Percentiles rank a stretch among this genome's conserved stretches.
Conservation (phyloP, 495 filamentous ascomycete genomes). For the Lophiostoma macrostomum region DNA sequence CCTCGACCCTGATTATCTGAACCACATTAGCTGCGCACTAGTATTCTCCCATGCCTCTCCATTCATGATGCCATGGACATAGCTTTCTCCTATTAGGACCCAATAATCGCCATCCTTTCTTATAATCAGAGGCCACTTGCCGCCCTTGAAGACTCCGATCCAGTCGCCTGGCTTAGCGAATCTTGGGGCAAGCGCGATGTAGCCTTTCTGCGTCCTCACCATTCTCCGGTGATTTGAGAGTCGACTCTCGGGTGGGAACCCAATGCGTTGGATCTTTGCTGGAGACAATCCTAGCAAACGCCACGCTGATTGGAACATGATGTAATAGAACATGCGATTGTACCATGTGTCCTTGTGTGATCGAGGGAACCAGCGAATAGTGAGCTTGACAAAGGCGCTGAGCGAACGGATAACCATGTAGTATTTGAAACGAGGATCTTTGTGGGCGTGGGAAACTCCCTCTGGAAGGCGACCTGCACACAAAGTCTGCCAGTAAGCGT, state of each 20-base stretch:
- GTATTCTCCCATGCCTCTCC: constrained; percentile 12
- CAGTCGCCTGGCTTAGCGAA: constrained; percentile 2
- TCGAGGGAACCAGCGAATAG: constrained; percentile 8
- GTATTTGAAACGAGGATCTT: constrained; percentile 18
- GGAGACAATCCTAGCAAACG: constrained; percentile 2
- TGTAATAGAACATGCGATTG: constrained; percentile 3
- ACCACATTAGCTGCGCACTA: constrained; percentile 6
- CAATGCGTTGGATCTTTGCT: constrained; percentile 12
- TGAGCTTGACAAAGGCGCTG: constrained; percentile 2
- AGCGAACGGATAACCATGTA: constrained; percentile 1
- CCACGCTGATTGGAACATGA: constrained; percentile 7
- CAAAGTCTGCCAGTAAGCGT: constrained; percentile 17
- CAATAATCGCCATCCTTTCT: constrained; percentile 1
- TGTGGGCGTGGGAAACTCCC: neutral
- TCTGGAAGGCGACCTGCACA: constrained; percentile 7
- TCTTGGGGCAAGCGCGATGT: constrained; percentile 1
- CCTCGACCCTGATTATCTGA: no score
- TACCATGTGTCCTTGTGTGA: constrained; percentile 8
- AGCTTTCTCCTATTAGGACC: constrained; percentile 15
- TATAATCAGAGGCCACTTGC: constrained; percentile 9
- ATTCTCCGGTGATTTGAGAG: constrained; percentile 18
- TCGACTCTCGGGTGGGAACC: constrained; percentile 5
- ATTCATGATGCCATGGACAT: constrained; percentile 13
- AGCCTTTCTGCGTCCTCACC: constrained; percentile 12
- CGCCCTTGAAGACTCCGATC: constrained; percentile 8